Conservation (phyloP, 805 yeast genomes). For the Ogataea nitratoaversa region DNA sequence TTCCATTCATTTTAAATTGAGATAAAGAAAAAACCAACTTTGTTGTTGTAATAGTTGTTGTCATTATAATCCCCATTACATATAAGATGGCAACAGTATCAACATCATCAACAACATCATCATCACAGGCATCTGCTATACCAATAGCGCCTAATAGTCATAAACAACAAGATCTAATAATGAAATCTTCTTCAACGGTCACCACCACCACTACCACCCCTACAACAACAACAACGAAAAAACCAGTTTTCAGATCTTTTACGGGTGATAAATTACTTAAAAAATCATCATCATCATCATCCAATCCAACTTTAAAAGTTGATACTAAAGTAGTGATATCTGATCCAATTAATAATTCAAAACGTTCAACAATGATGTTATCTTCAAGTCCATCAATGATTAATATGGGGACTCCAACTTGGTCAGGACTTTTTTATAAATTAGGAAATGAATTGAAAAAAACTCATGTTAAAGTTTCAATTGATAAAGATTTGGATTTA, state of each 20-base stretch:
- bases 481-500: slow-evolving; percentile 10
- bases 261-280: slow-evolving; percentile 11
- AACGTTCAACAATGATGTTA: no score
- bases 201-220: no score
- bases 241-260: slow-evolving; percentile 19
- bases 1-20: no score
- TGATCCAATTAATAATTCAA: neutral
- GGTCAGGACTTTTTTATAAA: slow-evolving; percentile 9
- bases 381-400: slow-evolving; percentile 5
- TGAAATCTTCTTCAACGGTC: no score
- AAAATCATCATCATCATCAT: slow-evolving; percentile 12
- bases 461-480: slow-evolving; percentile 10
- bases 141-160: no score
- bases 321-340: slow-evolving; percentile 6
- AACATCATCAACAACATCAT: no score
- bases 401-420: slow-evolving; percentile 6
- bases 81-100: no score
- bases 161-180: no score
- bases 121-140: no score
- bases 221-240: slow-evolving; percentile 7
- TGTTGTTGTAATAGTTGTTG: no score
- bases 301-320: slow-evolving; percentile 9
- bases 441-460: slow-evolving; percentile 22
- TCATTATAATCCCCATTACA: no score
- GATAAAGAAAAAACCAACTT: no score